Conservation (phyloP, 202 grass and related monocot genomes). For the Panicum virgatum region DNA sequence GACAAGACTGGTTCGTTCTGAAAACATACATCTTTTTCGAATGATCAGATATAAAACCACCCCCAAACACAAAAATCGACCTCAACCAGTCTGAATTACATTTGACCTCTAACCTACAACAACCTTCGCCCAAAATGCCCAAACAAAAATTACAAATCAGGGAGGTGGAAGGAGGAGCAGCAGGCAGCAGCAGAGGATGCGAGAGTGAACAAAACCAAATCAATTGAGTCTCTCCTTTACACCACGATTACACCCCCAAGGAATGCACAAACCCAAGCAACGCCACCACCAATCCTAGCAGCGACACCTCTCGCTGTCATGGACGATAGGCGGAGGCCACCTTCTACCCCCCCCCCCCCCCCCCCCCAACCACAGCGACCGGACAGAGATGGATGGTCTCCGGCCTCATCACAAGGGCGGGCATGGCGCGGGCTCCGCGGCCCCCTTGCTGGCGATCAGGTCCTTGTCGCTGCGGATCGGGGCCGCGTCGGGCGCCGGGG, state of each 20-base stretch:
- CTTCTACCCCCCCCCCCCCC: no score
- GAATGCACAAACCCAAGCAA: conserved; percentile 39
- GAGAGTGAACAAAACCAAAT: conserved; percentile 40
- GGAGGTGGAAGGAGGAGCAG: conserved; percentile 35
- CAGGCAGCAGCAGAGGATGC: conserved; percentile 35
- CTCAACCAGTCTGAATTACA: conserved; percentile 57
- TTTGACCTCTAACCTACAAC: conserved; percentile 42
- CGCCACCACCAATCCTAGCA: no score
- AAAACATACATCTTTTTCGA: background rate
- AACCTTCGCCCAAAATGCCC: conserved; percentile 58
- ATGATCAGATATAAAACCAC: conserved; percentile 35
- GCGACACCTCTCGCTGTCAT: conserved; percentile 18
- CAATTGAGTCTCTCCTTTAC: conserved; percentile 31
- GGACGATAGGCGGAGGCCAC: background rate
- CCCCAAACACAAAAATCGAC: conserved; percentile 42
- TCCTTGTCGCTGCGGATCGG: conserved; percentile 34
- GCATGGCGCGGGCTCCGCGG: conserved; percentile 23
- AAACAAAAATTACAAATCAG: conserved; percentile 54
- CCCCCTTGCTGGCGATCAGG: conserved; percentile 49
- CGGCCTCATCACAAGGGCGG: conserved; percentile 44
- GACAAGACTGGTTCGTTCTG: background rate
- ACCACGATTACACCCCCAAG: conserved; percentile 31
- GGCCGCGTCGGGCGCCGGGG: conserved; percentile 19
- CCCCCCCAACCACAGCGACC: conserved; percentile 10
- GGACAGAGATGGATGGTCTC: background rate